phyloP scores from a whole-genome alignment of 129 eudicot genomes.

The Erigeron canadensis region DNA sequence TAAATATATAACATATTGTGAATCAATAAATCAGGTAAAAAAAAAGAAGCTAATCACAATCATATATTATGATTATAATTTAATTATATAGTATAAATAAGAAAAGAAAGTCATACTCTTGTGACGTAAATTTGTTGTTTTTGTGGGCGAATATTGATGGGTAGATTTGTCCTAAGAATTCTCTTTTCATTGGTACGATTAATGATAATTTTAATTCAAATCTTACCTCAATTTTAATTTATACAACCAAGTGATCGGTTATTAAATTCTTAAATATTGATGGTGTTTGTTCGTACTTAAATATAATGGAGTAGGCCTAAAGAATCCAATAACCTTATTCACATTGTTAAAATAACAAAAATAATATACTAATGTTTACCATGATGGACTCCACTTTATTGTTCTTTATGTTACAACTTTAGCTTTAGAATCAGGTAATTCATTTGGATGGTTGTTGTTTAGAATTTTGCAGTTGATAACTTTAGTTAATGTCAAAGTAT shows the following conservation, averaged over 20 bases:
- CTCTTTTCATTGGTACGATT: background rate
- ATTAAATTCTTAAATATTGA: background rate
- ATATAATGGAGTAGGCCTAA: slow-evolving; percentile 26
- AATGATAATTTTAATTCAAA: too few species aligned
- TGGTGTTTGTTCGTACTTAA: background rate
- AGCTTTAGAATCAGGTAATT: too few species aligned
- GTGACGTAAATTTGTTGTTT: background rate
- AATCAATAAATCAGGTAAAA: background rate
- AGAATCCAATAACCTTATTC: slow-evolving; percentile 7
- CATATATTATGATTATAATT: background rate
- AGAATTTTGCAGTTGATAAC: background rate
- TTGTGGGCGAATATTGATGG: background rate
- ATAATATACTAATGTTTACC: background rate
- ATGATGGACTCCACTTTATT: slow-evolving; percentile 21
- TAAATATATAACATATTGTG: background rate
- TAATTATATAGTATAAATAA: too few species aligned
- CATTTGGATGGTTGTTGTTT: too few species aligned
- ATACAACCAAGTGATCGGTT: background rate
- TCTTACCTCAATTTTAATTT: too few species aligned
- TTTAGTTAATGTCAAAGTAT: background rate
- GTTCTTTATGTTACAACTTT: background rate
- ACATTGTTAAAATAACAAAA: slow-evolving; percentile 10
- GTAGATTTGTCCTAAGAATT: background rate
- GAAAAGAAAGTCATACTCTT: background rate
- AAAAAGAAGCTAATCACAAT: background rate